Conservation (phyloP, 192 early-diverging fungal genomes). For the Backusella liffmaniae region DNA sequence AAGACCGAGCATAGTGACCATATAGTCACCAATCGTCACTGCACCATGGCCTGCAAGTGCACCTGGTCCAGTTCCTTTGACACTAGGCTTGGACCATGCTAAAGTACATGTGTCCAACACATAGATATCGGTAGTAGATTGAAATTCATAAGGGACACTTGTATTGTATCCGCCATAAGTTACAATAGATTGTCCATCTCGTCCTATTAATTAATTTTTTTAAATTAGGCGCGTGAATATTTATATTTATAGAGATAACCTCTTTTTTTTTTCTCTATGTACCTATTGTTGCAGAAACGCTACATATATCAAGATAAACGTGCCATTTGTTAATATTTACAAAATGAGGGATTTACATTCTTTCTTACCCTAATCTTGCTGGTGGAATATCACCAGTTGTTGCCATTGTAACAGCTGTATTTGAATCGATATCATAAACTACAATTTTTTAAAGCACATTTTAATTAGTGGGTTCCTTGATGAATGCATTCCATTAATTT, state of each 20-base stretch:
- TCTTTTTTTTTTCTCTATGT: background rate
- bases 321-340: background rate
- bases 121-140: constrained; percentile 6
- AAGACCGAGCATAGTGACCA: constrained; percentile 23
- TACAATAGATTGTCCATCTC: constrained; percentile 26
- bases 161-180: constrained; percentile 6
- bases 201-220: background rate
- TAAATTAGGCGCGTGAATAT: background rate
- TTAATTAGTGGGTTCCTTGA: background rate
- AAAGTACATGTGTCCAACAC: constrained; percentile 26
- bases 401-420: constrained; percentile 9
- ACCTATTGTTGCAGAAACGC: constrained; percentile 17
- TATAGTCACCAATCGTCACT: constrained; percentile 14
- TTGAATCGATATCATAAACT: constrained; percentile 18
- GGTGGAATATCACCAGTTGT: constrained; percentile 21
- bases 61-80: constrained; percentile 2
- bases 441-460: background rate
- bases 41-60: constrained; percentile 12
- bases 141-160: background rate
- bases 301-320: background rate
- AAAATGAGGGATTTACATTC: background rate
- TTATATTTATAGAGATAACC: background rate
- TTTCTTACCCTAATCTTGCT: constrained; percentile 10
- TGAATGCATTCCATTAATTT: background rate
- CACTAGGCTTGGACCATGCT: constrained; percentile 9